Conservation (phyloP, 2,329 filamentous ascomycete genomes). For the Cladosporium cucumerinum region DNA sequence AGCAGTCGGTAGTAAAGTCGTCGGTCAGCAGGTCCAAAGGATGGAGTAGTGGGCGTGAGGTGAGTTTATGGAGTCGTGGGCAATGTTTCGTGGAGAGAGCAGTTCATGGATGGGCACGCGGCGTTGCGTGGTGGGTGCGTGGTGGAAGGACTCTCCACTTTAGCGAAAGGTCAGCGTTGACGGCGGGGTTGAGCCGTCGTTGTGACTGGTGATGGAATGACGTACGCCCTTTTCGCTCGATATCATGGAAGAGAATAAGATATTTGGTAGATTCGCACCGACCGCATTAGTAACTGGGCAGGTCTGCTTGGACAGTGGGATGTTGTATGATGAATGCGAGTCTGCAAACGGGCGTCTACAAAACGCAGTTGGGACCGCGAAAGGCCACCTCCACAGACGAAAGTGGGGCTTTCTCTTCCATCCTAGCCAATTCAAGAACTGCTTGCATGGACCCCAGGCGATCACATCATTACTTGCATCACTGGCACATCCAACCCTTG, state of each 20-base stretch:
- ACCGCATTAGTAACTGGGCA: no score
- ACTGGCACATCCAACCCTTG: background rate
- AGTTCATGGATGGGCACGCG: constrained; percentile 1
- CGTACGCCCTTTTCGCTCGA: background rate
- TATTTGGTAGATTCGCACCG: background rate
- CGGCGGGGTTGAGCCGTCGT: background rate
- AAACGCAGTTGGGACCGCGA: background rate
- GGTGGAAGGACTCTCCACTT: background rate
- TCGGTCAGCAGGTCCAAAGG: background rate
- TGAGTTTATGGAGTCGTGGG: background rate
- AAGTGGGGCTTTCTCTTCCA: background rate
- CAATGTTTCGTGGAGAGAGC: background rate
- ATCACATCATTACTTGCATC: background rate
- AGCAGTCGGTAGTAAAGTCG: background rate
- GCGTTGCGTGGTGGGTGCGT: constrained; percentile 2
- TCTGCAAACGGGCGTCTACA: background rate
- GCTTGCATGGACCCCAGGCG: background rate
- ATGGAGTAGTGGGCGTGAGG: background rate
- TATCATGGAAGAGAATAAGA: background rate
- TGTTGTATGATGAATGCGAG: background rate
- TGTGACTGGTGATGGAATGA: background rate
- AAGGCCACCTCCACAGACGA: constrained; percentile 4
- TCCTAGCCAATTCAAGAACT: background rate
- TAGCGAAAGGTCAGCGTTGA: background rate
- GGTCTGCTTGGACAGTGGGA: background rate